Percentiles rank a stretch among this genome's conserved stretches.
Evolutionary conservation across 1,284 basidiomycete species (phyloP).

Genomic region (Papiliotrema laurentii): DNA sequence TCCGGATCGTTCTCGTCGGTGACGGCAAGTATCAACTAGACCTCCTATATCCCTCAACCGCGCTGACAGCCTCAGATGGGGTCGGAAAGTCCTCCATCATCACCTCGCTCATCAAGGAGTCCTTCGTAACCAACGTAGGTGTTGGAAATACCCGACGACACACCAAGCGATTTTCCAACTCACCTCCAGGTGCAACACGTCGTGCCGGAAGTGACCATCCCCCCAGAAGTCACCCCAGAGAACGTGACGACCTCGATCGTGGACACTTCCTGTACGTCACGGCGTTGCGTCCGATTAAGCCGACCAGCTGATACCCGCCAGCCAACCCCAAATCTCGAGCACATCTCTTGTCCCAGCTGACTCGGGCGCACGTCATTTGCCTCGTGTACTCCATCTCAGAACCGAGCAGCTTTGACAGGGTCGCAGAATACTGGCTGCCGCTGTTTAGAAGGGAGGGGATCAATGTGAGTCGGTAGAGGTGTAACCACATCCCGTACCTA

Average conservation of each 20-base stretch:
- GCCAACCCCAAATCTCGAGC: conserved; percentile 53
- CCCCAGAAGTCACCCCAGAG: conserved; percentile 90
- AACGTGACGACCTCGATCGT: conserved; percentile 94
- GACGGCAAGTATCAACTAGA: conserved; percentile 79
- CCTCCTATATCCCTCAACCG: no score
- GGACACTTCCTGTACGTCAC: conserved; percentile 76
- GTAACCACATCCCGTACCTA: conserved; percentile 1
- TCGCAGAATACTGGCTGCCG: conserved; percentile 98
- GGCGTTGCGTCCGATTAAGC: not conserved
- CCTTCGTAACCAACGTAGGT: conserved; percentile 79
- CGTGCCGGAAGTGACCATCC: conserved; percentile 92
- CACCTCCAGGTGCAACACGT: conserved; percentile 71
- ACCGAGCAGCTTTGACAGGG: conserved; percentile 90
- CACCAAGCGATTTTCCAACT: not conserved
- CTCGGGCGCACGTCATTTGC: conserved; percentile 95
- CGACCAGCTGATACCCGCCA: conserved; percentile 8
- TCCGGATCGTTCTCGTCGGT: conserved; percentile 83
- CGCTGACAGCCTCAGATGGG: conserved; percentile 60
- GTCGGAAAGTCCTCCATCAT: conserved; percentile 94
- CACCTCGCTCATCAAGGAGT: conserved; percentile 91
- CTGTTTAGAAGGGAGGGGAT: conserved; percentile 91
- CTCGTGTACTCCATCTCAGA: conserved; percentile 96
- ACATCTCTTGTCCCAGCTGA: conserved; percentile 89
- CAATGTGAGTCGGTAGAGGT: conserved; percentile 58
- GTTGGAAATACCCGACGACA: not conserved